Conservation (phyloP, 2,329 filamentous ascomycete species). For the Colletotrichum chrysophilum region DNA sequence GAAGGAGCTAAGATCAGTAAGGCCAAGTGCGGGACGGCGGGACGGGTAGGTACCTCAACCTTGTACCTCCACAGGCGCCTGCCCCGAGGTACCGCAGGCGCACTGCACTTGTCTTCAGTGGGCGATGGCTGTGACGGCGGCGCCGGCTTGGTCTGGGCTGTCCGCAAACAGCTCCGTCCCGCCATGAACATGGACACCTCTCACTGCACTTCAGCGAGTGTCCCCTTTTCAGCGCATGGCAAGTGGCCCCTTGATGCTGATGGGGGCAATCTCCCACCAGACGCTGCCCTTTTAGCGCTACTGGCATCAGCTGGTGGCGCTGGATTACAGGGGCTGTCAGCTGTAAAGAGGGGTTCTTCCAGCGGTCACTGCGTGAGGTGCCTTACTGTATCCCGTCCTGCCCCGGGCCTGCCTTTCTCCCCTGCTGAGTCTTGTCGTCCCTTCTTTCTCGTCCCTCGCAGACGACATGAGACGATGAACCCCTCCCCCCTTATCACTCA, state of each 20-base stretch:
- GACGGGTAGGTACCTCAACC: not conserved
- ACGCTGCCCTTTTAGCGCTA: not conserved
- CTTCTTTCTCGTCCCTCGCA: not conserved
- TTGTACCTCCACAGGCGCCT: not conserved
- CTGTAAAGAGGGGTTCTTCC: not conserved
- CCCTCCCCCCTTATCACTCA: not conserved
- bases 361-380: not conserved
- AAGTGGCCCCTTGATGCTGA: not conserved
- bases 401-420: no score
- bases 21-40: not conserved
- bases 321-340: not conserved
- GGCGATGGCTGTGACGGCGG: not conserved
- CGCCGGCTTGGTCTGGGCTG: not conserved
- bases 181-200: not conserved
- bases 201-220: not conserved
- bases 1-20: not conserved
- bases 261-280: not conserved
- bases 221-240: not conserved
- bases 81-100: not conserved
- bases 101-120: not conserved
- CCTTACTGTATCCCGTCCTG: not conserved
- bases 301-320: not conserved
- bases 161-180: not conserved
- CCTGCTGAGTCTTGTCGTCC: not conserved
- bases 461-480: not conserved